Evolutionary conservation across 768 basidiomycete species (phyloP).

Genomic region (Mycena pura): DNA sequence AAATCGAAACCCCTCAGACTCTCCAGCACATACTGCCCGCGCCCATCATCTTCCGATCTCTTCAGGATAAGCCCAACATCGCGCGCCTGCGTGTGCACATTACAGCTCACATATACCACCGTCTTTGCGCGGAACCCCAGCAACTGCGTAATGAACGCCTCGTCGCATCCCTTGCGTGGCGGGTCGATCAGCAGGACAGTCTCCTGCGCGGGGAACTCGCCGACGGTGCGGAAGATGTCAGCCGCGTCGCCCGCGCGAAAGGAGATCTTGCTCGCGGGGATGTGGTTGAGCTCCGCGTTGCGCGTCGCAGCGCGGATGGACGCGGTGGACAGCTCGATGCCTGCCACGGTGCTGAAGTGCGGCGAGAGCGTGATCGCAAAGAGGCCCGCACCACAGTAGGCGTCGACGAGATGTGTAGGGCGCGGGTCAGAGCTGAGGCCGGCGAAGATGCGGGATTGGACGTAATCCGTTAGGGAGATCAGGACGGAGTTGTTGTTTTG

Average conservation of each 20-base stretch:
- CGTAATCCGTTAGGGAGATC: slow-evolving; percentile 82
- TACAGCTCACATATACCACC: slow-evolving; percentile 93
- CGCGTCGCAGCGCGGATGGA: slow-evolving; percentile 72
- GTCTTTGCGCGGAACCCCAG: slow-evolving; percentile 68
- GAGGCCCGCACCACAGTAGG: slow-evolving; percentile 91
- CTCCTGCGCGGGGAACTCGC: slow-evolving; percentile 64
- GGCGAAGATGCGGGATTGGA: slow-evolving; percentile 73
- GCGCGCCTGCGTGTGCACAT: slow-evolving; percentile 91
- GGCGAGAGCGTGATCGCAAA: slow-evolving; percentile 86
- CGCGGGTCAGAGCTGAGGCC: slow-evolving; percentile 23
- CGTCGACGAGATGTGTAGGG: slow-evolving; percentile 91
- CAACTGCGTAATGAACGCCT: slow-evolving; percentile 77
- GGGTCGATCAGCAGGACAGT: slow-evolving; percentile 88
- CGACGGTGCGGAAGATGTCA: slow-evolving; percentile 77
- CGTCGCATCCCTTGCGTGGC: slow-evolving; percentile 94
- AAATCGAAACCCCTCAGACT: slow-evolving; percentile 90
- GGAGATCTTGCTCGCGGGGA: slow-evolving; percentile 60
- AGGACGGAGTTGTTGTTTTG: slow-evolving; percentile 98
- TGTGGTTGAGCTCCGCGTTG: slow-evolving; percentile 70
- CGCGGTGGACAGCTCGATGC: slow-evolving; percentile 84
- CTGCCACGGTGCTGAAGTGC: slow-evolving; percentile 77
- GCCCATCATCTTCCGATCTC: slow-evolving; percentile 44
- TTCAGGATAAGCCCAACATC: slow-evolving; percentile 81
- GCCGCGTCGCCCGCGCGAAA: slow-evolving; percentile 87
- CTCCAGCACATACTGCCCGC: slow-evolving; percentile 75